phyloP scores from a whole-genome alignment of 768 basidiomycete species.

The Psilocybe azurescens region DNA sequence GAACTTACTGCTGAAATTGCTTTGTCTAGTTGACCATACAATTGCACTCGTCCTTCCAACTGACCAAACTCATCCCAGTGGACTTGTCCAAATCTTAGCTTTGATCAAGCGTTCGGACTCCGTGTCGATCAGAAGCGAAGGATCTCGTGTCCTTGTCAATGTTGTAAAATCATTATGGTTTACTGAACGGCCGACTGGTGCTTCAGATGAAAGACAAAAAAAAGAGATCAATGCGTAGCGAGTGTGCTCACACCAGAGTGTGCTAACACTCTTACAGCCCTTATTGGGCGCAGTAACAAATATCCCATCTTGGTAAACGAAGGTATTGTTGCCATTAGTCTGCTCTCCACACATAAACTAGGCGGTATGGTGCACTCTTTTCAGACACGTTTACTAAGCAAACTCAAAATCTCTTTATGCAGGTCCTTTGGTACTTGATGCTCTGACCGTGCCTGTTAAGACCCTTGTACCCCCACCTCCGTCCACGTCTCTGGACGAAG shows the following conservation, averaged over 20 bases:
- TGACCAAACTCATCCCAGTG: slow-evolving; percentile 40
- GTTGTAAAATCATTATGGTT: slow-evolving; percentile 81
- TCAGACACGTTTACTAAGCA: neutral
- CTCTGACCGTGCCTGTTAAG: slow-evolving; percentile 53
- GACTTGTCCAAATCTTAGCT: slow-evolving; percentile 72
- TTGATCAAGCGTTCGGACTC: slow-evolving; percentile 83
- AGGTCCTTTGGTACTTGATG: slow-evolving; percentile 70
- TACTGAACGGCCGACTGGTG: slow-evolving; percentile 38
- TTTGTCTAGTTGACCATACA: slow-evolving; percentile 45
- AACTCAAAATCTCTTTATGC: slow-evolving; percentile 1
- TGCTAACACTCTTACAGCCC: slow-evolving; percentile 65
- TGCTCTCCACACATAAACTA: slow-evolving; percentile 68
- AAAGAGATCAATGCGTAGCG: slow-evolving; percentile 58
- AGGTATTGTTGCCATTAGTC: slow-evolving; percentile 80
- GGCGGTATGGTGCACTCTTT: slow-evolving; percentile 54
- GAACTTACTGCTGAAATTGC: neutral
- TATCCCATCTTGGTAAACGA: slow-evolving; percentile 91
- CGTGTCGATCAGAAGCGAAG: slow-evolving; percentile 85
- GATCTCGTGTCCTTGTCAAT: slow-evolving; percentile 88
- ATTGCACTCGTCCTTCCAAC: slow-evolving; percentile 57
- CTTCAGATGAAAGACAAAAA: slow-evolving; percentile 47
- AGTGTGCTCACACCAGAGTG: slow-evolving; percentile 57
- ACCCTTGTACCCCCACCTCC: slow-evolving; percentile 13
- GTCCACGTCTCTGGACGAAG: slow-evolving; percentile 36
- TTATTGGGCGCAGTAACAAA: slow-evolving; percentile 77